Percentiles rank a stretch among this genome's conserved stretches.
Evolutionary conservation across 73 alveolate genomes (phyloP).

Genomic region (Stentor coeruleus): DNA sequence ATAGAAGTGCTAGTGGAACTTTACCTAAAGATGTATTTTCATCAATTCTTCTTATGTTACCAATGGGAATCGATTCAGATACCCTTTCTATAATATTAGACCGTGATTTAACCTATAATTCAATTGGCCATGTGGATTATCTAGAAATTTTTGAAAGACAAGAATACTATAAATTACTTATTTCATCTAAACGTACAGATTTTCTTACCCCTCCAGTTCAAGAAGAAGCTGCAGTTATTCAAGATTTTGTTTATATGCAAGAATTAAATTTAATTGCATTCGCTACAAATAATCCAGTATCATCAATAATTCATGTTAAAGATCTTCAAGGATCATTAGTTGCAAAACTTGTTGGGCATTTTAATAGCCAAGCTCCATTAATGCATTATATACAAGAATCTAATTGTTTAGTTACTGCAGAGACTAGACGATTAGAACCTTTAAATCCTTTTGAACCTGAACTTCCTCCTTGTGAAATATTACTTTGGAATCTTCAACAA

Average conservation of each 20-base stretch:
- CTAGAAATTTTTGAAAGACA: slow-evolving; percentile 44
- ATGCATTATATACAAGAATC: neutral
- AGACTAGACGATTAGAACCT: neutral
- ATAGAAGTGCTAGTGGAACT: slow-evolving; percentile 29
- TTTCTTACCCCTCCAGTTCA: slow-evolving; percentile 15
- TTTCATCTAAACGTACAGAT: neutral
- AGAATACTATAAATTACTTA: slow-evolving; percentile 22
- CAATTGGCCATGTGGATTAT: slow-evolving; percentile 51
- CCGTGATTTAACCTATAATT: slow-evolving; percentile 39
- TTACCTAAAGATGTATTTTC: slow-evolving; percentile 40
- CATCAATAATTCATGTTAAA: slow-evolving; percentile 14
- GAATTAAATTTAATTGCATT: neutral
- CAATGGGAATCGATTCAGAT: slow-evolving; percentile 29
- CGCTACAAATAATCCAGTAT: neutral
- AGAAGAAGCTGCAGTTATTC: slow-evolving; percentile 7
- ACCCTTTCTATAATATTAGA: slow-evolving; percentile 43
- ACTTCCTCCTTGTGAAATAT: slow-evolving; percentile 30
- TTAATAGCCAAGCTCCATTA: neutral
- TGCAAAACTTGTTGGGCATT: slow-evolving; percentile 19
- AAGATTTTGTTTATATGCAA: neutral
- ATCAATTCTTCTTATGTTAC: slow-evolving; percentile 35
- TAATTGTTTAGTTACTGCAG: neutral
- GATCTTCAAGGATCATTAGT: neutral
- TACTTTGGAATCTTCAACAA: slow-evolving; percentile 49
- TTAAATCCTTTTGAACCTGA: neutral